Conservation (phyloP, 2,329 filamentous ascomycete genomes). For the Colletotrichum magnum region DNA sequence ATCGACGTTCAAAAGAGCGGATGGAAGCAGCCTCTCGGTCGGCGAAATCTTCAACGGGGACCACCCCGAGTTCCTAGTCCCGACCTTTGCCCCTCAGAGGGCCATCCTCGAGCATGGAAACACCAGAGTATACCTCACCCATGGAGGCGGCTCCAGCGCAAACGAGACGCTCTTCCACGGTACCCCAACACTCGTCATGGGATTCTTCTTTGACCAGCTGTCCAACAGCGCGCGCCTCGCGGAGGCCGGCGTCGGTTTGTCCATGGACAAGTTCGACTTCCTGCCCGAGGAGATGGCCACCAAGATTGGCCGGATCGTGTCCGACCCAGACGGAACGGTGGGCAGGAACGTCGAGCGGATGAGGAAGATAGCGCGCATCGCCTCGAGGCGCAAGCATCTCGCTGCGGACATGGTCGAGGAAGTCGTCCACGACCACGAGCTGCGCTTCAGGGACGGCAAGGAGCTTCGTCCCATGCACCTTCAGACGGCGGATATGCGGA, state of each 20-base stretch:
- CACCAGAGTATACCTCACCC: constrained; percentile 55
- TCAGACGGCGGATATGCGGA: constrained; percentile 59
- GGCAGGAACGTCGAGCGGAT: constrained; percentile 53
- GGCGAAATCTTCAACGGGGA: constrained; percentile 47
- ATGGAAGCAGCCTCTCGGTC: constrained; percentile 23
- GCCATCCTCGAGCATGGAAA: constrained; percentile 53
- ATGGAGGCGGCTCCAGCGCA: constrained; percentile 57
- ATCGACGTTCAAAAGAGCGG: background rate
- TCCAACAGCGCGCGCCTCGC: constrained; percentile 53
- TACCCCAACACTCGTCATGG: constrained; percentile 52
- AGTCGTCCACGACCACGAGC: constrained; percentile 50
- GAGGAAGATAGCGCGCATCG: constrained; percentile 54
- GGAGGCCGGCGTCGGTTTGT: constrained; percentile 51
- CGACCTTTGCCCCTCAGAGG: constrained; percentile 56
- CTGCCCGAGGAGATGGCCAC: constrained; percentile 48
- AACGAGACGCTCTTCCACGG: constrained; percentile 59
- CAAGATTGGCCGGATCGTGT: constrained; percentile 47
- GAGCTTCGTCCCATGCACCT: constrained; percentile 56
- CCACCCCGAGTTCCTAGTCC: constrained; percentile 49
- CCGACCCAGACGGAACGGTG: constrained; percentile 49
- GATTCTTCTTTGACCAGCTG: constrained; percentile 59
- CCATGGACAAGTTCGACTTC: constrained; percentile 55
- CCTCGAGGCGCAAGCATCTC: constrained; percentile 53
- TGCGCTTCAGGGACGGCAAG: constrained; percentile 49
- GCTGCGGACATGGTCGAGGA: constrained; percentile 59